These are phyloP conservation scores for Chara braunii DNA, from an alignment of 139 green algal genomes.

Conservation along the genomic window DNA sequence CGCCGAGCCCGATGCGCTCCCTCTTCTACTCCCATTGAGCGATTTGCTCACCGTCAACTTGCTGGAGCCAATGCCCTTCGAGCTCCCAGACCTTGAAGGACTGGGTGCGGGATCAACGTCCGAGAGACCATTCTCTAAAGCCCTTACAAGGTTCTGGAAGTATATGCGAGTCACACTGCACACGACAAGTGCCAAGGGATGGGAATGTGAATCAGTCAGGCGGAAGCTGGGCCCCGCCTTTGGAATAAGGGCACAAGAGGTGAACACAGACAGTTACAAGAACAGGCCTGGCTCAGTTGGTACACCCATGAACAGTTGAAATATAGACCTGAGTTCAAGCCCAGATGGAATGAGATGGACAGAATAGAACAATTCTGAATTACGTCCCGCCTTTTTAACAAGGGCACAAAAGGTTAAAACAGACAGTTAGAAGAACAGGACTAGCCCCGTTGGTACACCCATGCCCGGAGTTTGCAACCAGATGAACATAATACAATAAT, in stretches of 20 bases:
- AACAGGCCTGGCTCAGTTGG: no score
- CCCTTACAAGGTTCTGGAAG: conserved; percentile 46
- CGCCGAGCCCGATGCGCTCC: not conserved
- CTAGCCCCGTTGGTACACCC: not conserved
- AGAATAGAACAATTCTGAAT: no score
- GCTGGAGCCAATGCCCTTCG: no score
- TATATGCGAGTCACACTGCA: conserved; percentile 42
- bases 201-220: not conserved
- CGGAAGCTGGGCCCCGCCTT: not conserved
- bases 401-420: not conserved
- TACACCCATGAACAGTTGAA: no score
- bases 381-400: not conserved
- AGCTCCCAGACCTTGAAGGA: not conserved
- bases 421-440: not conserved
- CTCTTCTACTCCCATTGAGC: not conserved
- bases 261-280: not conserved
- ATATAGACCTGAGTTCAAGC: no score
- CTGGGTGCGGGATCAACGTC: no score
- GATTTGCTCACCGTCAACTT: not conserved
- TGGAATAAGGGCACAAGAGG: not conserved
- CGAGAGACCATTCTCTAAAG: conserved; percentile 40
- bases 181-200: not conserved
- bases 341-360: not conserved
- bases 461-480: no score
- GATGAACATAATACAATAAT: no score